Percentiles rank a stretch among this genome's conserved stretches.
Evolutionary conservation across 2,329 filamentous ascomycete genomes (phyloP).

Genomic region (Hypoxylon sp.): DNA sequence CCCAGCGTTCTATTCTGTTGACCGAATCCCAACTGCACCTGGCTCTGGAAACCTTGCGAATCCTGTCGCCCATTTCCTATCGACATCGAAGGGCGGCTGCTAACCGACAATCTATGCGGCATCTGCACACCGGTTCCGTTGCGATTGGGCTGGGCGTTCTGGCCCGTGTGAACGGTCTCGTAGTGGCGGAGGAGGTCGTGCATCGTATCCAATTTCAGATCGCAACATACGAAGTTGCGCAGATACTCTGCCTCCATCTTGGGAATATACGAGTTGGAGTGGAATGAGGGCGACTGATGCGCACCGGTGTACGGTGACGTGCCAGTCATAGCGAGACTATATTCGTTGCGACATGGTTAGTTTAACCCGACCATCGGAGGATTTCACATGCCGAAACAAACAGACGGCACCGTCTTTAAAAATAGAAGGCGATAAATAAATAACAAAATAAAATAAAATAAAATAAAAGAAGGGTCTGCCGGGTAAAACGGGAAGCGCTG

Average conservation of each 20-base stretch:
- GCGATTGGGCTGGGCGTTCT: constrained; percentile 54
- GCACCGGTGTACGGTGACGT: constrained; percentile 85
- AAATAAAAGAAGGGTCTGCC: constrained; percentile 11
- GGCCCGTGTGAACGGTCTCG: constrained; percentile 89
- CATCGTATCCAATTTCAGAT: constrained; percentile 85
- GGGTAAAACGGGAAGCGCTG: constrained; percentile 27
- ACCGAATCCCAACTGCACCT: constrained; percentile 42
- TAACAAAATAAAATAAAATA: constrained; percentile 16
- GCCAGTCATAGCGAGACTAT: constrained; percentile 91
- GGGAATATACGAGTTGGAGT: constrained; percentile 94
- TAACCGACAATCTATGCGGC: constrained; percentile 46
- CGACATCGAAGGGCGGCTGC: constrained; percentile 42
- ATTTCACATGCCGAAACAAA: constrained; percentile 38
- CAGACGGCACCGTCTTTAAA: too few relatives aligned
- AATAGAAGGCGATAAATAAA: constrained; percentile 32
- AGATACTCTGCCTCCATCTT: constrained; percentile 98
- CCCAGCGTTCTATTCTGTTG: constrained; percentile 41
- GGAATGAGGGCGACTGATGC: constrained; percentile 91
- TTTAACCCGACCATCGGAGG: constrained; percentile 32
- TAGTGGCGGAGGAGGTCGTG: constrained; percentile 97
- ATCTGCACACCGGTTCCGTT: constrained; percentile 42
- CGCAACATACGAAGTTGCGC: constrained; percentile 96
- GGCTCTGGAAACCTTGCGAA: constrained; percentile 42
- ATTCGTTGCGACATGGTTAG: constrained; percentile 44
- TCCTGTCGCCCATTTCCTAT: constrained; percentile 42